Base-by-base conservation (phyloP, 2,329 filamentous ascomycete species). In the Acarospora socialis region DNA sequence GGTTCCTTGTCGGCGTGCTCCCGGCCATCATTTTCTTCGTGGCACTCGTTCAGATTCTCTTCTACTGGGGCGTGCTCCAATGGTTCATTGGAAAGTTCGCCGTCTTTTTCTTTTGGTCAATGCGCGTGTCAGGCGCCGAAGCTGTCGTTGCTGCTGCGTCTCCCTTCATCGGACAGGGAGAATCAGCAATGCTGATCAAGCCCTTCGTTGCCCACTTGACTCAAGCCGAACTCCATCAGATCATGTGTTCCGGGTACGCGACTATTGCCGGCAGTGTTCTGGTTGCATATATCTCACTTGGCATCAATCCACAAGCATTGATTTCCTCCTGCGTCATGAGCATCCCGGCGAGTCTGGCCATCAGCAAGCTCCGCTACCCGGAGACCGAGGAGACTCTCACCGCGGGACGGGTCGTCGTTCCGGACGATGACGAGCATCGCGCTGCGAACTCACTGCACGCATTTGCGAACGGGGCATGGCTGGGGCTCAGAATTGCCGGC, bases 11-110 rank as follows among this genome's bases (percentile, higher is more conserved):
- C 30, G 62, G 66, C 30, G 23, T 33, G 40, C 67, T 92, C n/a
- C 83, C 86, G 0, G 76, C 86, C 46, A 92, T 94, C 57, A 82
- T 93, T 61, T 94, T 93, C 72, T 93, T 94, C 71, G 80, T 93
- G 36, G 74, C 84, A 1, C 65, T 93, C n/a, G 82, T 92, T 16
- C 81, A 92, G 56, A 70, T 93, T 9, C 57, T 92, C 25, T 92
- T 81, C 62, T 79, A 86, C 62, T 66, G 75, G 45, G 80, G 79
- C 2, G 65, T 84, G 41, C 61, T 93, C 32, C 84, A 92, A 58
- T 93, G 86, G 84, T 82, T 86, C 57, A 73, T 93, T 49, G 64
- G 66, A 44, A 93, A 93, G 57, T 81, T 90, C 46, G 83, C 86
- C 37, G 68, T 71, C 31, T 84, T 93, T 57, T 92, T 94, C 68